phyloP scores from a whole-genome alignment of 2,329 filamentous ascomycete genomes.

The Penicillium olsonii region DNA sequence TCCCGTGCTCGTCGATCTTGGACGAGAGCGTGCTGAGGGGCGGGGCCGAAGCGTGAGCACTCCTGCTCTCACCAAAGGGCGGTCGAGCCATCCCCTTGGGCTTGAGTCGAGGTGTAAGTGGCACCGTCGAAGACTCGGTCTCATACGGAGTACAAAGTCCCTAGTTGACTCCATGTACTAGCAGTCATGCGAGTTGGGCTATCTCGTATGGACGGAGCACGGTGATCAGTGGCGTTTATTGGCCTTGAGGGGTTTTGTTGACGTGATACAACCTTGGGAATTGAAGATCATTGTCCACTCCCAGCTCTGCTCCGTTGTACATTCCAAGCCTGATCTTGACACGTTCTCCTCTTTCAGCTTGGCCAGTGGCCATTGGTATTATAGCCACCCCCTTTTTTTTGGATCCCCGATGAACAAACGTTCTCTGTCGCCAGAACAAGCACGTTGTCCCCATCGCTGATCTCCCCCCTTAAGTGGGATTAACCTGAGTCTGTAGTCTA shows the following conservation, averaged over 20 bases:
- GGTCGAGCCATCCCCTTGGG: conserved; percentile 8
- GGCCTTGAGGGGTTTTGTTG: conserved; percentile 9
- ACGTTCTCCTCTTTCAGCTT: conserved; percentile 9
- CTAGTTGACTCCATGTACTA: too few relatives aligned
- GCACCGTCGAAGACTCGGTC: not conserved
- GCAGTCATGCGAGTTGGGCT: too few relatives aligned
- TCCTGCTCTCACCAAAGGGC: conserved; percentile 4
- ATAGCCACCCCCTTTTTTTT: conserved; percentile 10
- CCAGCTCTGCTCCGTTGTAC: not conserved
- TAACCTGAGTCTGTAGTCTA: too few relatives aligned
- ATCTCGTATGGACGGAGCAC: conserved; percentile 3
- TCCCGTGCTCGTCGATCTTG: conserved; percentile 17
- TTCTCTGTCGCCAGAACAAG: not conserved
- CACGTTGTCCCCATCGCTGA: conserved; percentile 12
- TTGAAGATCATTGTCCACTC: conserved; percentile 17
- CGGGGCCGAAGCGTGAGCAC: conserved; percentile 14
- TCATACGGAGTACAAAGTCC: not conserved
- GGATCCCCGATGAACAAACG: not conserved
- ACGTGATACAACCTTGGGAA: conserved; percentile 7
- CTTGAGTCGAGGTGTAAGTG: not conserved
- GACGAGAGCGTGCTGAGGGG: conserved; percentile 12
- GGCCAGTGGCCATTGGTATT: conserved; percentile 1
- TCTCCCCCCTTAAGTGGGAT: conserved; percentile 3
- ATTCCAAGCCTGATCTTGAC: conserved; percentile 13
- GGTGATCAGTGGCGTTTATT: conserved; percentile 10